These are phyloP conservation scores for Suhomyces guaymorum DNA, from an alignment of 1,139 yeast species.

Conservation along the genomic window DNA sequence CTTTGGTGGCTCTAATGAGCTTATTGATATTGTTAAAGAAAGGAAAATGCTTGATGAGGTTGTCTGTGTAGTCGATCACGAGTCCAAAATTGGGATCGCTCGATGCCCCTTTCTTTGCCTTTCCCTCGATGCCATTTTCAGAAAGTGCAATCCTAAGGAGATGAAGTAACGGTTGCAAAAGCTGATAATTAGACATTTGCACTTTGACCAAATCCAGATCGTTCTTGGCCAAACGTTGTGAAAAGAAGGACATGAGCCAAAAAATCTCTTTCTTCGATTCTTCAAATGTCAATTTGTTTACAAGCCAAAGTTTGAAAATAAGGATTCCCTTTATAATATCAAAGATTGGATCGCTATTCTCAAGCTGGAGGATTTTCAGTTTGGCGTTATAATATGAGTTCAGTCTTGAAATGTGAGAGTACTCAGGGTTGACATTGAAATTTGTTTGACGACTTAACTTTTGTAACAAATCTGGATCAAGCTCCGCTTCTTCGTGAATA, in stretches of 20 bases:
- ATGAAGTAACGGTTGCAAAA: constrained; percentile 39
- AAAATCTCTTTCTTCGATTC: constrained; percentile 26
- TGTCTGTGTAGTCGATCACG: constrained; percentile 26
- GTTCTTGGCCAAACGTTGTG: constrained; percentile 21
- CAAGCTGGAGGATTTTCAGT: constrained; percentile 6
- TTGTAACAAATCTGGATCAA: constrained; percentile 12
- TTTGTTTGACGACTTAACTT: constrained; percentile 17
- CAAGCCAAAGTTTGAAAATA: constrained; percentile 34
- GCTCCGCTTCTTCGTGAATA: constrained; percentile 19
- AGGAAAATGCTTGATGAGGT: constrained; percentile 30
- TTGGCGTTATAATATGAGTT: constrained; percentile 5
- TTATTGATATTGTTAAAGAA: constrained; percentile 34
- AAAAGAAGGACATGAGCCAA: constrained; percentile 25
- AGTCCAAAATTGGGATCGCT: constrained; percentile 3
- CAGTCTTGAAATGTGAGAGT: constrained; percentile 1
- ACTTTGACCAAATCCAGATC: constrained; percentile 31
- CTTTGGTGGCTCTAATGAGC: constrained; percentile 27
- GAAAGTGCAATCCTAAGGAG: constrained; percentile 30
- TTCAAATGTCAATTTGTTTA: constrained; percentile 25
- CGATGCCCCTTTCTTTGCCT: neutral
- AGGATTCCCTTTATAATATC: constrained; percentile 26
- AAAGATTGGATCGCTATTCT: constrained; percentile 17
- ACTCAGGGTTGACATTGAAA: constrained; percentile 15
- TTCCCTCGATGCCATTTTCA: constrained; percentile 11
- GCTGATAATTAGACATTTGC: constrained; percentile 36